Percentiles rank a stretch among this genome's conserved stretches.
phyloP scores from a whole-genome alignment of 2,329 filamentous ascomycete species.

The Erysiphe pulchra region DNA sequence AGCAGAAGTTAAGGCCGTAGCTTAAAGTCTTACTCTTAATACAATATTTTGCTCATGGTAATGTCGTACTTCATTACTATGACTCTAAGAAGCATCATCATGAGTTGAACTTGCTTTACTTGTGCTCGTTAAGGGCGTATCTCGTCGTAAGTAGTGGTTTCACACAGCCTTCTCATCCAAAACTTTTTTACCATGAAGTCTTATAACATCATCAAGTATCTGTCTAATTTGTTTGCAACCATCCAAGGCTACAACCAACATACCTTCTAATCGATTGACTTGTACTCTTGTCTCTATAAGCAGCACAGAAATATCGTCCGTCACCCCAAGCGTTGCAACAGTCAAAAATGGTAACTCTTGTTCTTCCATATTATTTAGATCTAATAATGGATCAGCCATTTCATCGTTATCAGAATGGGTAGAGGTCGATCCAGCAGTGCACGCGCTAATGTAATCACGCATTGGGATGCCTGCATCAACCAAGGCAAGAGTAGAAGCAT shows the following conservation, averaged over 20 bases:
- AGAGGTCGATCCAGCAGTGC: slow-evolving; percentile 60
- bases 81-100: too few species aligned
- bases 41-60: too few species aligned
- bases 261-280: slow-evolving; percentile 56
- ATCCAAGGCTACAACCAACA: slow-evolving; percentile 79
- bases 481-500: slow-evolving; percentile 73
- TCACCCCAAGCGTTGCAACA: slow-evolving; percentile 50
- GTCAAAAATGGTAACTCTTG: slow-evolving; percentile 76
- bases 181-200: slow-evolving; percentile 40
- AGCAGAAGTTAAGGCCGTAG: too few species aligned
- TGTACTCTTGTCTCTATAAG: slow-evolving; percentile 80
- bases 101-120: too few species aligned
- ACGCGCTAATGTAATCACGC: slow-evolving; percentile 72
- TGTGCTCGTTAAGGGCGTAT: too few species aligned
- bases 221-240: slow-evolving; percentile 68
- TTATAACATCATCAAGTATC: slow-evolving; percentile 59
- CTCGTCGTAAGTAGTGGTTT: too few species aligned
- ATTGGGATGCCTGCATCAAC: slow-evolving; percentile 91
- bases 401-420: slow-evolving; percentile 40
- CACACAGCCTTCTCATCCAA: slow-evolving; percentile 22
- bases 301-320: slow-evolving; percentile 51
- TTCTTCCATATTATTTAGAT: slow-evolving; percentile 58
- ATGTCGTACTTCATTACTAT: too few species aligned
- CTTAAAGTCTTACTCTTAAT: too few species aligned
- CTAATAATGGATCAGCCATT: slow-evolving; percentile 48